These are phyloP conservation scores for Candida smagusa DNA, from an alignment of 1,139 yeast genomes.

Conservation along the genomic window DNA sequence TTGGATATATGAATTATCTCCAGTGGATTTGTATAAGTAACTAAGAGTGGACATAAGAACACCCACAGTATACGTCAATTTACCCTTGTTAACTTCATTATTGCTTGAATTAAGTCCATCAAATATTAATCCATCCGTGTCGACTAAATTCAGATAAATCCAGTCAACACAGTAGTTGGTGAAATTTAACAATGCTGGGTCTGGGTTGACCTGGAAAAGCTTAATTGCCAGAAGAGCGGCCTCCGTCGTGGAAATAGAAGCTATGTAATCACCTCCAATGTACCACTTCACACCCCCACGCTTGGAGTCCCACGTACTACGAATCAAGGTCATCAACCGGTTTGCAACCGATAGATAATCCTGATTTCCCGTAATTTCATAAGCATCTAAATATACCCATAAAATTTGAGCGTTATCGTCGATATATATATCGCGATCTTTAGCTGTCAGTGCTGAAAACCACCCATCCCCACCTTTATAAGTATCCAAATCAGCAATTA, in stretches of 20 bases:
- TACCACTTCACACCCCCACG: conserved; percentile 14
- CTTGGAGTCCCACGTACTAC: conserved; percentile 9
- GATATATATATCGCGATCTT: conserved; percentile 12
- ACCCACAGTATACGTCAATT: conserved; percentile 16
- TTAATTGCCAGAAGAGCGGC: conserved; percentile 15
- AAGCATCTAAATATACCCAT: conserved; percentile 14
- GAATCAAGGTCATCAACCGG: conserved; percentile 9
- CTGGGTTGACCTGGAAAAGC: conserved; percentile 8
- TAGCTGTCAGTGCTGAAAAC: conserved; percentile 13
- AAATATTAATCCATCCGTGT: conserved; percentile 11
- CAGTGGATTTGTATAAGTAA: conserved; percentile 9
- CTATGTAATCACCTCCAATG: conserved; percentile 11
- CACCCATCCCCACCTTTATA: conserved; percentile 12
- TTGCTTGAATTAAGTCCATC: conserved; percentile 11
- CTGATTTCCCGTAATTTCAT: conserved; percentile 6
- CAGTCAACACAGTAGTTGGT: conserved; percentile 11
- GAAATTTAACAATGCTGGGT: conserved; percentile 7
- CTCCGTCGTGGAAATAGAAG: conserved; percentile 14
- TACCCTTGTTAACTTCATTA: conserved; percentile 11
- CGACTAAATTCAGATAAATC: conserved; percentile 10
- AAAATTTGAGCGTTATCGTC: conserved; percentile 16
- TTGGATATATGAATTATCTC: conserved; percentile 5
- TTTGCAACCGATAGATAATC: conserved; percentile 8
- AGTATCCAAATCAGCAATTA: conserved; percentile 7
- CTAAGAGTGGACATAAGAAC: conserved; percentile 10